These are phyloP conservation scores for Trebouxia sp. DNA, from an alignment of 139 green algal genomes.

Conservation along the genomic window DNA sequence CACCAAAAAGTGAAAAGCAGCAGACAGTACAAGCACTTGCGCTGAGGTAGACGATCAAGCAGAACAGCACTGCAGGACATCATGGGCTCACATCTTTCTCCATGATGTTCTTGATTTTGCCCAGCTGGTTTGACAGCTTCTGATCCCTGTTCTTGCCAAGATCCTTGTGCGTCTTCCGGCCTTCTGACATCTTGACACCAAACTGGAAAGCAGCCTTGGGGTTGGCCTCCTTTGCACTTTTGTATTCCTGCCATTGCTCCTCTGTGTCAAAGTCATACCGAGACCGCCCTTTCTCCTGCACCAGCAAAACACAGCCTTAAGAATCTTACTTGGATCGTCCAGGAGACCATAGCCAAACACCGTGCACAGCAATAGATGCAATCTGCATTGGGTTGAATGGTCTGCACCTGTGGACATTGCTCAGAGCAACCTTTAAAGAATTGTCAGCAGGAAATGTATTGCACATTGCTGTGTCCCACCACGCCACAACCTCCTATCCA, in stretches of 20 bases:
- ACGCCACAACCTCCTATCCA: no score
- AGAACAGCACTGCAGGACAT: no score
- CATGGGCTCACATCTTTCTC: conserved; percentile 6
- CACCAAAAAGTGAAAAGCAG: background rate
- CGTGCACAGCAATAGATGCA: no score
- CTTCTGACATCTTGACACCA: conserved; percentile 72
- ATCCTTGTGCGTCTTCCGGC: conserved; percentile 58
- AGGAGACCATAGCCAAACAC: no score
- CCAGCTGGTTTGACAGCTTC: conserved; percentile 39
- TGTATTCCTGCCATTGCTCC: conserved; percentile 76
- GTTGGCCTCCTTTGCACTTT: conserved; percentile 59
- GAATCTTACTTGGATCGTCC: no score
- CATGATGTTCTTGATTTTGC: conserved; percentile 37
- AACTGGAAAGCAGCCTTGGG: conserved; percentile 82
- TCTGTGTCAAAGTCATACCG: conserved; percentile 77
- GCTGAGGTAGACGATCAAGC: no score
- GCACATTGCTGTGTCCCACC: no score
- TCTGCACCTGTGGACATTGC: no score
- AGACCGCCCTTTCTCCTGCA: conserved; percentile 38
- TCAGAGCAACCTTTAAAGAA: no score
- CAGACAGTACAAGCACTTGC: background rate
- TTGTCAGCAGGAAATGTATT: no score
- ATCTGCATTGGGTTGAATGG: no score
- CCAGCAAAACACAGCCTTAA: no score
- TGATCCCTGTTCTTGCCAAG: conserved; percentile 30